Evolutionary conservation across 305 asterid species (phyloP).

Genomic region (Solanum hybrid): DNA sequence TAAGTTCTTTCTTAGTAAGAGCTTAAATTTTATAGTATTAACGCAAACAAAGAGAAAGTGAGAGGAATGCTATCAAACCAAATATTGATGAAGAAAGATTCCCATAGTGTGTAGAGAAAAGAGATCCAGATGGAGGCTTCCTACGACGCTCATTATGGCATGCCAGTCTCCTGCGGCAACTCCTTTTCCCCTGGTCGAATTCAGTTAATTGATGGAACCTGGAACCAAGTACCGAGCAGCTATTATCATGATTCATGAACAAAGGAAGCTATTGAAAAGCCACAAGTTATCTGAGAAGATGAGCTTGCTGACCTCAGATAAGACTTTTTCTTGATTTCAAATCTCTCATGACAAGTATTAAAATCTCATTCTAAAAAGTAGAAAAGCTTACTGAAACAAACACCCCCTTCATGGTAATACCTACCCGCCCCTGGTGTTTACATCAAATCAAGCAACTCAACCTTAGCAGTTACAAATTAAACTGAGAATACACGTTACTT

Average conservation of each 20-base stretch:
- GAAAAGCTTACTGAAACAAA: neutral
- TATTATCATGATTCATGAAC: neutral
- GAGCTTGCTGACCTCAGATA: neutral
- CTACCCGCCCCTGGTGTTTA: neutral
- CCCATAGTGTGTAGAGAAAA: constrained; percentile 55
- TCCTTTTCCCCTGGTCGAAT: constrained; percentile 83
- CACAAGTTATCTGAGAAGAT: neutral
- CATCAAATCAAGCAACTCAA: neutral
- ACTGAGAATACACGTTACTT: neutral
- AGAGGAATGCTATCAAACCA: constrained; percentile 34
- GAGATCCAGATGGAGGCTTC: constrained; percentile 65
- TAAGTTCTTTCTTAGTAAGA: neutral
- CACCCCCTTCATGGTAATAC: neutral
- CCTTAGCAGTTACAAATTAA: neutral
- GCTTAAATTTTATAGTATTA: neutral
- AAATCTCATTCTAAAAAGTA: neutral
- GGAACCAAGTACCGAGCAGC: constrained; percentile 22
- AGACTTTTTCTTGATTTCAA: neutral
- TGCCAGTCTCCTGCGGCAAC: constrained; percentile 93
- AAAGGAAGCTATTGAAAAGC: neutral
- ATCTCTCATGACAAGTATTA: neutral
- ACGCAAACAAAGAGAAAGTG: neutral
- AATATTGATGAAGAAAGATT: constrained; percentile 37
- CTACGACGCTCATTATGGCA: constrained; percentile 91
- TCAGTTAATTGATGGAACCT: constrained; percentile 85